Percentiles rank a stretch among this genome's conserved stretches.
These are phyloP conservation scores for Curvularia verruculosa DNA, from an alignment of 2,329 filamentous ascomycete genomes.

Conservation along the genomic window DNA sequence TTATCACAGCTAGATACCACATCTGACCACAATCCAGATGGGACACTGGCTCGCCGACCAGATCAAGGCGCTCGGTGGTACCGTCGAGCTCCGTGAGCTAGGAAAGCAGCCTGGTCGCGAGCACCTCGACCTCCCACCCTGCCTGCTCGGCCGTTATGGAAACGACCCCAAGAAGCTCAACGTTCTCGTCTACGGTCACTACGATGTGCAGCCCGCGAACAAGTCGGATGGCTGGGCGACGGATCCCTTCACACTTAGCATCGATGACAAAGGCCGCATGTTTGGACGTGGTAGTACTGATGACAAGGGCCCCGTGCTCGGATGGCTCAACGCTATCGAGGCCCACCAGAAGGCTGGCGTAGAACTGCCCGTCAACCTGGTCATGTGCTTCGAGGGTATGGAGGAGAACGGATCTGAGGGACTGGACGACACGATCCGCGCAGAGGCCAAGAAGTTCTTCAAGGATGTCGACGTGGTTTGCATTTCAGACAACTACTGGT, in stretches of 20 bases:
- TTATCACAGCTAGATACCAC: constrained; percentile 37
- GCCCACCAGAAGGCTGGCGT: constrained; percentile 94
- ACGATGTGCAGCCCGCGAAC: constrained; percentile 95
- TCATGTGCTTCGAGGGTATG: constrained; percentile 99
- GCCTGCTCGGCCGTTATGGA: constrained; percentile 90
- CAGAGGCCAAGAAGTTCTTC: constrained; percentile 92
- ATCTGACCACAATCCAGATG: constrained; percentile 63
- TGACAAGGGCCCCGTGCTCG: constrained; percentile 95
- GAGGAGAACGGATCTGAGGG: constrained; percentile 98
- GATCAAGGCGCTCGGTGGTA: constrained; percentile 81
- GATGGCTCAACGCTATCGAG: constrained; percentile 98
- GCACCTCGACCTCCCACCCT: constrained; percentile 87
- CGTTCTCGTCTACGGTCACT: constrained; percentile 96
- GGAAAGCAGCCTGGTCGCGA: constrained; percentile 93
- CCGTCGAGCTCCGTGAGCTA: constrained; percentile 83
- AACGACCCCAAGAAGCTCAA: constrained; percentile 91
- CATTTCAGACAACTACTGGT: constrained; percentile 99
- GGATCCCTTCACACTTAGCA: constrained; percentile 85
- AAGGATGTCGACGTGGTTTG: constrained; percentile 94
- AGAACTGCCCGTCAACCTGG: constrained; percentile 94
- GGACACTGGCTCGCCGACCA: constrained; percentile 86
- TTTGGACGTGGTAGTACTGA: constrained; percentile 94
- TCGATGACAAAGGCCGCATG: constrained; percentile 94
- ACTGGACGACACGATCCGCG: constrained; percentile 90
- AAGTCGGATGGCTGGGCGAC: constrained; percentile 95